Evolutionary conservation across 148 eudicot species (phyloP).

Genomic region (Amaranthus cruentus): DNA sequence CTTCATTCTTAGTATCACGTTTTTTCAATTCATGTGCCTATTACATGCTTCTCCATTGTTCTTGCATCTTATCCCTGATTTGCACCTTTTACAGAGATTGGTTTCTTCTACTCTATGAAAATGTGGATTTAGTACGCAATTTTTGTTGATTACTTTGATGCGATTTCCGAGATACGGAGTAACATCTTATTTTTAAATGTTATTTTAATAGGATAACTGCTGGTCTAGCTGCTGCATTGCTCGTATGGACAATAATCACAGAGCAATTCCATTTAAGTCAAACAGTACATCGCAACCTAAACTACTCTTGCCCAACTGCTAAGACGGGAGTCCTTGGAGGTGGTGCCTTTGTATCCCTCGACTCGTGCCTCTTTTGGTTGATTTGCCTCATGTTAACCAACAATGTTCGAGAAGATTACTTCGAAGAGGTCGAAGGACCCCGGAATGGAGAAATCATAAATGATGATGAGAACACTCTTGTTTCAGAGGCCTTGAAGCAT

Average conservation of each 20-base stretch:
- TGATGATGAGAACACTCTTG: conserved; percentile 23
- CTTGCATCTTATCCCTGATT: neutral
- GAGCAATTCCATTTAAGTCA: conserved; percentile 61
- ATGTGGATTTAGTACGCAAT: neutral
- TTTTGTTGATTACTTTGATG: neutral
- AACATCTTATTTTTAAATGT: neutral
- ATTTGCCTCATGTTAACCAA: conserved; percentile 75
- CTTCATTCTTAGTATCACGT: neutral
- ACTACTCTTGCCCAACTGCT: conserved; percentile 81
- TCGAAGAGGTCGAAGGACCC: conserved; percentile 45
- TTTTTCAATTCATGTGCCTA: neutral
- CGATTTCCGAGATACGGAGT: neutral
- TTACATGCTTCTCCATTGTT: neutral
- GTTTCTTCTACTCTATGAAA: neutral
- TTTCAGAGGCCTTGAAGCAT: neutral
- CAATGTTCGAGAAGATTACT: conserved; percentile 81
- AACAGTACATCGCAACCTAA: conserved; percentile 48
- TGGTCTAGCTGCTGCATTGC: conserved; percentile 60
- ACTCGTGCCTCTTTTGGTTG: conserved; percentile 81
- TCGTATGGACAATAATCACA: conserved; percentile 82
- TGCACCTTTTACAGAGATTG: too few relatives aligned
- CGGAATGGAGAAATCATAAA: conserved; percentile 30
- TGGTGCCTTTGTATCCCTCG: conserved; percentile 84
- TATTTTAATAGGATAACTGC: conserved; percentile 45
- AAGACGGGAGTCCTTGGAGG: conserved; percentile 97